Evolutionary conservation across 78 protist species (phyloP).

Genomic region (Isochrysis galbana): DNA sequence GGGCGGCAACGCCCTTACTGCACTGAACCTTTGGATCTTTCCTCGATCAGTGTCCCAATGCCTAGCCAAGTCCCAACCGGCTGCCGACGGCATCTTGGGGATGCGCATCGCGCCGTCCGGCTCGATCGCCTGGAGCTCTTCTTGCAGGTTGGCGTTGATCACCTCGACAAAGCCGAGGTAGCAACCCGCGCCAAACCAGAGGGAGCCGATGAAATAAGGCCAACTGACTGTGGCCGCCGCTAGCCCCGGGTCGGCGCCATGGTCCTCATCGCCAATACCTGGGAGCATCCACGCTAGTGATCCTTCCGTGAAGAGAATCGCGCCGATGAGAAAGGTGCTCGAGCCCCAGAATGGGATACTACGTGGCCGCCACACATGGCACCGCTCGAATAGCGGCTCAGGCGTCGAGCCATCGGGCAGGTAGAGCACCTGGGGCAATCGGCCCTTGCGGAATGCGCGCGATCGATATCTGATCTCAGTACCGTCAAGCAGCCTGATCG

Average conservation of each 20-base stretch:
- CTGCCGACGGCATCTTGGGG: no score
- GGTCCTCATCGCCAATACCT: neutral
- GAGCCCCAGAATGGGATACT: neutral
- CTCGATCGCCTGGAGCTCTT: neutral
- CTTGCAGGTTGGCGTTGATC: neutral
- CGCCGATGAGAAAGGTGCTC: neutral
- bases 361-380: neutral
- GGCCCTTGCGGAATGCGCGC: neutral
- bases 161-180: neutral
- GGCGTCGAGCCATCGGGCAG: neutral
- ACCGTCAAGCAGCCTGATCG: no score
- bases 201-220: neutral
- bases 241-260: neutral
- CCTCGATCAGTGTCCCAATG: no score
- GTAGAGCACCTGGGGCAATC: neutral
- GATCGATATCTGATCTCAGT: neutral
- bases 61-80: no score
- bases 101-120: no score
- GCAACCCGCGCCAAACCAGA: neutral
- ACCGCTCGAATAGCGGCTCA: neutral
- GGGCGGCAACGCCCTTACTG: no score
- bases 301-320: neutral
- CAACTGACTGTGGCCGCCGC: neutral
- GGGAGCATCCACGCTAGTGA: neutral
- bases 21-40: no score